Percentiles rank a stretch among this genome's conserved stretches.
Conservation (phyloP, 2,329 filamentous ascomycete genomes). For the Fusarium coicis region DNA sequence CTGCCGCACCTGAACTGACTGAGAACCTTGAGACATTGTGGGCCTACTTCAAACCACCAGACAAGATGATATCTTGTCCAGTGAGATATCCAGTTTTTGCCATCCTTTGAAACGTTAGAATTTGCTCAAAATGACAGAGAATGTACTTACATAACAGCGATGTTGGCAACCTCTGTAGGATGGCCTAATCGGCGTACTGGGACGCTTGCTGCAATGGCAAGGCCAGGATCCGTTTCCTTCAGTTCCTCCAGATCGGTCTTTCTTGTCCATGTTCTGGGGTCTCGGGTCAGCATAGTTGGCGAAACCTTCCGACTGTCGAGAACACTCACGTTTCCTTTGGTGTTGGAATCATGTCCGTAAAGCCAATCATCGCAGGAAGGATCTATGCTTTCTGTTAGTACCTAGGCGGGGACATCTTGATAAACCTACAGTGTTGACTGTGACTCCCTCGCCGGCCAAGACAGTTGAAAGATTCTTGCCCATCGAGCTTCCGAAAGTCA, state of each 20-base stretch:
- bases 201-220: conserved; percentile 49
- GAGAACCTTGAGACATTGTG: accelerated
- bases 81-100: conserved; percentile 33
- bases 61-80: conserved; percentile 21
- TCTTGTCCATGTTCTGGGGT: conserved; percentile 47
- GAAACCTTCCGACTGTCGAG: accelerated
- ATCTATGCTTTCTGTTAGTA: conserved; percentile 19
- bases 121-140: too few species aligned
- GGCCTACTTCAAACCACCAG: conserved; percentile 19
- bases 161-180: conserved; percentile 50
- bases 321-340: conserved; percentile 45
- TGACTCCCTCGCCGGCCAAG: conserved; percentile 48
- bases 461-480: conserved; percentile 48
- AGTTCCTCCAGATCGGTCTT: conserved; percentile 47
- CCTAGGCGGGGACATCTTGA: accelerated
- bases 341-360: conserved; percentile 51
- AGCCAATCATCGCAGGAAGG: conserved; percentile 50
- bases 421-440: conserved; percentile 47
- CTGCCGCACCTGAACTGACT: accelerated
- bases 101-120: not conserved
- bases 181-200: conserved; percentile 49
- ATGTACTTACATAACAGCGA: conserved; percentile 46
- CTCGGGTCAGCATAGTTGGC: accelerated
- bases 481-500: conserved; percentile 43
- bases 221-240: conserved; percentile 46